These are phyloP conservation scores for Cystobasidiaceae sp. DNA, from an alignment of 1,284 basidiomycete species.

Conservation along the genomic window DNA sequence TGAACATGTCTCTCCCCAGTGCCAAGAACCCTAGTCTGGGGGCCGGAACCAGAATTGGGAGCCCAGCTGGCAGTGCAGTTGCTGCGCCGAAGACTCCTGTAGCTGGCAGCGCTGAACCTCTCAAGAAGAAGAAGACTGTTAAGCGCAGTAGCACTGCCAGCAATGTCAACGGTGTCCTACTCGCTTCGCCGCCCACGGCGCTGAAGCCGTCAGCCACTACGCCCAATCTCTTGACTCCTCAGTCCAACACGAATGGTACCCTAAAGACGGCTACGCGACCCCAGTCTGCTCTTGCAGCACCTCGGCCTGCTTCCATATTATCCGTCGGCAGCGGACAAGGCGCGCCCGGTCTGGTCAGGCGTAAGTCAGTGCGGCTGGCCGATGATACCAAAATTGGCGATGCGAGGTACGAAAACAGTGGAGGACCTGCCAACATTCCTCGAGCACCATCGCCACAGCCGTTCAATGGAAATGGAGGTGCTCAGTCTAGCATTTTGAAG, in stretches of 20 bases:
- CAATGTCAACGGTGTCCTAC: constrained; percentile 31
- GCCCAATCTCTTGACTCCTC: constrained; percentile 1
- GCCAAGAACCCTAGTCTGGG: constrained; percentile 20
- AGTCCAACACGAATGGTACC: background rate
- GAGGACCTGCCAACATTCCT: constrained; percentile 24
- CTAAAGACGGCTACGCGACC: background rate
- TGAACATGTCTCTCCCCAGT: constrained; percentile 18
- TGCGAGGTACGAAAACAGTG: constrained; percentile 6
- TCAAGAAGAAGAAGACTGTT: constrained; percentile 26
- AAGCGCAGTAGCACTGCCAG: constrained; percentile 17
- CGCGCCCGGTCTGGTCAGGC: constrained; percentile 30
- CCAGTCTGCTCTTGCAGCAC: constrained; percentile 15
- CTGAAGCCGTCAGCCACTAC: constrained; percentile 14
- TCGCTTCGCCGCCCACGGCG: background rate
- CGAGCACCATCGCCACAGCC: constrained; percentile 26
- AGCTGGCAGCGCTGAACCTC: constrained; percentile 7
- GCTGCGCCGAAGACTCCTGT: too few relatives aligned
- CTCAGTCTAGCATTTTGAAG: constrained; percentile 33
- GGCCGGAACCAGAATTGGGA: background rate
- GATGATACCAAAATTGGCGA: constrained; percentile 27
- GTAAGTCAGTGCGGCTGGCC: constrained; percentile 40
- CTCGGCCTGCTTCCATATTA: constrained; percentile 17
- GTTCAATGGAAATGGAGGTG: background rate
- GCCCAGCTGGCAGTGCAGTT: background rate
- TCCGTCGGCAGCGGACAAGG: background rate